Conservation (phyloP, 768 basidiomycete species). For the Naganishia kalamii region DNA sequence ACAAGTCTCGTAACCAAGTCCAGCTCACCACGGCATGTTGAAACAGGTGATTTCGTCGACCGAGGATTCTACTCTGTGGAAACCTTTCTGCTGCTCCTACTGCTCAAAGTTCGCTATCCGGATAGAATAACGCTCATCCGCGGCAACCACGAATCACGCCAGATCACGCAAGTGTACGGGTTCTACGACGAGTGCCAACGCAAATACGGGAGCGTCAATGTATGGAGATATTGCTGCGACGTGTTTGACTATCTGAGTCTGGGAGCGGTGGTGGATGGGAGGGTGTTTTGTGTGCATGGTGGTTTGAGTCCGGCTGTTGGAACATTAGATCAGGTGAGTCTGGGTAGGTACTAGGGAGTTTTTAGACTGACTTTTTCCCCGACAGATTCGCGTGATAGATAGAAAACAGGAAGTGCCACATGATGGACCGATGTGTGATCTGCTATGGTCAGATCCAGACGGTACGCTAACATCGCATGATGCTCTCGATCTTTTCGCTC, state of each 20-base stretch:
- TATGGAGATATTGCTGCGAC: conserved; percentile 98
- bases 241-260: conserved; percentile 95
- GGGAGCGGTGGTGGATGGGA: conserved; percentile 91
- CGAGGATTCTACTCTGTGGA: conserved; percentile 92
- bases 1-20: background rate
- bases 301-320: conserved; percentile 84
- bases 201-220: conserved; percentile 87
- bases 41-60: conserved; percentile 93
- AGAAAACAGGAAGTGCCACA: conserved; percentile 96
- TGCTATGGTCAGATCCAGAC: conserved; percentile 99
- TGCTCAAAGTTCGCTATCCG: conserved; percentile 91
- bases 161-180: conserved; percentile 78
- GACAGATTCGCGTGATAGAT: conserved; percentile 82
- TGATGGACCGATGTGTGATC: conserved; percentile 96
- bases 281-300: conserved; percentile 96
- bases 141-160: conserved; percentile 93
- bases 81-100: conserved; percentile 81
- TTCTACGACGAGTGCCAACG: conserved; percentile 82
- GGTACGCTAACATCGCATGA: conserved; percentile 52
- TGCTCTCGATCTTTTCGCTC: conserved; percentile 44
- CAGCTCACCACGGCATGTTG: background rate
- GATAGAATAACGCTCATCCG: conserved; percentile 84
- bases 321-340: conserved; percentile 74
- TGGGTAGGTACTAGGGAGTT: background rate
- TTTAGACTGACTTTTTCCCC: background rate